These are phyloP conservation scores for Sutorius eximius DNA, from an alignment of 1,284 basidiomycete species.

Conservation along the genomic window DNA sequence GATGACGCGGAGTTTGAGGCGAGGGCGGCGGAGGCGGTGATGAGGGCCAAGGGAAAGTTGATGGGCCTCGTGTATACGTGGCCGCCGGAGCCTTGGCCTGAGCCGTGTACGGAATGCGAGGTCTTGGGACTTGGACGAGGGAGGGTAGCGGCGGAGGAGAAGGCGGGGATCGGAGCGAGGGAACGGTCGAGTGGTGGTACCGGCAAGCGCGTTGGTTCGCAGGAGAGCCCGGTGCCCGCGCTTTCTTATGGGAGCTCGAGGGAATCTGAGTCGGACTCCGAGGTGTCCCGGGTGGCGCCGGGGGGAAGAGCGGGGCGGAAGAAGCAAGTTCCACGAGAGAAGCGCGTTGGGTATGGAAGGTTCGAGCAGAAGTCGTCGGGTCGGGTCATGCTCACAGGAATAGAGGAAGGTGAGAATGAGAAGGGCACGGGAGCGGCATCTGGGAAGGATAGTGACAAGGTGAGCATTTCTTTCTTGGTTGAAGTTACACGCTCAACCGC, in stretches of 20 bases:
- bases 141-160: not conserved
- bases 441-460: not conserved
- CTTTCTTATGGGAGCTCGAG: conserved; percentile 18
- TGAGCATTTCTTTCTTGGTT: conserved; percentile 6
- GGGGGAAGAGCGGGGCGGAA: not conserved
- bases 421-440: not conserved
- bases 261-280: conserved; percentile 4
- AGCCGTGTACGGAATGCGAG: conserved; percentile 9
- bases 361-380: conserved; percentile 2
- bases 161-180: not conserved
- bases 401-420: not conserved
- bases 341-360: conserved; percentile 3
- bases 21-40: not conserved
- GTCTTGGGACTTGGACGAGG: not conserved
- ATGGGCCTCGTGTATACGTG: conserved; percentile 20
- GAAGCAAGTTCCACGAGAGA: conserved; percentile 3
- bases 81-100: conserved; percentile 19
- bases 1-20: conserved; percentile 26
- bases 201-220: not conserved
- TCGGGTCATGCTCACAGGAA: not conserved
- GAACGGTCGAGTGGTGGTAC: not conserved
- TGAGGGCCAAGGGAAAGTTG: not conserved
- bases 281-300: not conserved
- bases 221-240: conserved; percentile 5
- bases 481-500: not conserved